Evolutionary conservation across 306 rosid species (phyloP).

Genomic region (Cicer bijugum): DNA sequence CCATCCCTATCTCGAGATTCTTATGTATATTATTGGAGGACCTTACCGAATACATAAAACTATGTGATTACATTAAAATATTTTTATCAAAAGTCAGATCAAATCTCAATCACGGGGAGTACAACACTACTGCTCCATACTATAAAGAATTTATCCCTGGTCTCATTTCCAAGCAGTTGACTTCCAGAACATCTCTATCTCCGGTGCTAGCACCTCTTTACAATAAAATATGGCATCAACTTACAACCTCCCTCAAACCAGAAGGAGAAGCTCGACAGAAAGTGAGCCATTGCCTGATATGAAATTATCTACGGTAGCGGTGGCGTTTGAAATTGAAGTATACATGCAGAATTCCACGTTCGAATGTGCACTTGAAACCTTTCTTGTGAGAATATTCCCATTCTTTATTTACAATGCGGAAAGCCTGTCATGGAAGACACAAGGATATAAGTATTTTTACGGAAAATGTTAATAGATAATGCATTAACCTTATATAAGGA

Average conservation of each 20-base stretch:
- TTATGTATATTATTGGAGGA: background rate
- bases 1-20: background rate
- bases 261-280: conserved; percentile 4
- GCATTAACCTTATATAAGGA: background rate
- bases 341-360: conserved; percentile 91
- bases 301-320: conserved; percentile 78
- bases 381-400: conserved; percentile 96
- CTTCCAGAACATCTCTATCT: conserved; percentile 16
- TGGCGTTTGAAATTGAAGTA: conserved; percentile 92
- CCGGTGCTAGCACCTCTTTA: conserved; percentile 2
- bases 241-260: conserved; percentile 11
- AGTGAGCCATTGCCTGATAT: conserved; percentile 19
- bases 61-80: conserved; percentile 1
- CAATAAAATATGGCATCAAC: background rate
- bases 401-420: conserved; percentile 92
- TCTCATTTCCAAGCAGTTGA: background rate
- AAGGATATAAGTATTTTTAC: conserved; percentile 12
- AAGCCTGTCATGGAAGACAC: conserved; percentile 64
- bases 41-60: background rate
- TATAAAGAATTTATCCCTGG: conserved; percentile 17
- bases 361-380: conserved; percentile 94
- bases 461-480: background rate
- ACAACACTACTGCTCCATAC: background rate
- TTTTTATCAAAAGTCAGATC: background rate
- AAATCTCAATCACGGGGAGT: background rate